Conservation (phyloP, 768 basidiomycete genomes). For the Rhodotorula graminis region DNA sequence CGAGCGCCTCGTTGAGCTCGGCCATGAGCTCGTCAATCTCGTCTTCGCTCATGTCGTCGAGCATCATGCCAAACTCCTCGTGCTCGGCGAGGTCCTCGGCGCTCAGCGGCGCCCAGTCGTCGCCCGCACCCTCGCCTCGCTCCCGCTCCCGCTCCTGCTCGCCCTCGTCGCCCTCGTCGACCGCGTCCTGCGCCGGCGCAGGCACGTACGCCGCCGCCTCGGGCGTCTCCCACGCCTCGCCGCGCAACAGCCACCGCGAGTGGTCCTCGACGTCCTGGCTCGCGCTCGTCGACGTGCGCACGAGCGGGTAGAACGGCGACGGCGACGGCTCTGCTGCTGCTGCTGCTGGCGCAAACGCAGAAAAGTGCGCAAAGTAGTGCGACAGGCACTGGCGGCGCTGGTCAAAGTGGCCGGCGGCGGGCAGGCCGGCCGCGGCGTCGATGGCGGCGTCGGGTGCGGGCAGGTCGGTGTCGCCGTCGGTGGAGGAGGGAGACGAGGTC, state of each 20-base stretch:
- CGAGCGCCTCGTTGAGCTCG: conserved; percentile 8
- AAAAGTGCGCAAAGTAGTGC: conserved; percentile 25
- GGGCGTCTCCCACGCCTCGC: conserved; percentile 31
- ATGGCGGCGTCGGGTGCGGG: not conserved
- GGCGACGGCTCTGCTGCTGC: no score
- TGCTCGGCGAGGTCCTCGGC: conserved; percentile 10
- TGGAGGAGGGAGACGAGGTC: no score
- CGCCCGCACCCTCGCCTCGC: not conserved
- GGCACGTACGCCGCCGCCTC: not conserved
- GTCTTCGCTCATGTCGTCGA: conserved; percentile 26
- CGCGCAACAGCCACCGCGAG: conserved; percentile 21
- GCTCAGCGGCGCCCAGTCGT: not conserved
- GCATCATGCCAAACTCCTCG: conserved; percentile 11
- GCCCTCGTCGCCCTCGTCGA: not conserved
- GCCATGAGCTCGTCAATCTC: conserved; percentile 29
- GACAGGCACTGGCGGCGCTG: conserved; percentile 28
- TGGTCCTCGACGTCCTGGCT: conserved; percentile 35
- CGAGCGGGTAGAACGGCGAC: conserved; percentile 19
- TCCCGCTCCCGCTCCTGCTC: not conserved
- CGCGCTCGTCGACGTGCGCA: conserved; percentile 7
- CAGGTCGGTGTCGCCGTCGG: not conserved
- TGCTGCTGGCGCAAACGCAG: conserved; percentile 9
- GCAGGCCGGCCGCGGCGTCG: not conserved
- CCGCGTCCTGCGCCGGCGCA: not conserved
- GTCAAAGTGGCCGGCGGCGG: conserved; percentile 16